Base-by-base conservation (phyloP, 192 early-diverging fungal genomes). In the Backusella sp. region DNA sequence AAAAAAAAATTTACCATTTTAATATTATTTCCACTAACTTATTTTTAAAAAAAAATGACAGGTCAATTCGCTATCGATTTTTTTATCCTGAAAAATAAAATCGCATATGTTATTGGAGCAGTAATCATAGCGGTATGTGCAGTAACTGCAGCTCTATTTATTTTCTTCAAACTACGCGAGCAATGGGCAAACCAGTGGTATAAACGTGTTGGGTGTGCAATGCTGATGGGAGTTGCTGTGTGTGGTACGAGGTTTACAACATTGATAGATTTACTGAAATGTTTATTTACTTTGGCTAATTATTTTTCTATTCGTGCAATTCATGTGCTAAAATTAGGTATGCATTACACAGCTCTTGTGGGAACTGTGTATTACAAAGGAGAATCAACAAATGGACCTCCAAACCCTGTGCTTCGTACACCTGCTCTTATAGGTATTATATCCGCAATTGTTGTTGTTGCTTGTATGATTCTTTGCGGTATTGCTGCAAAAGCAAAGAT, bases 101-200 rank as follows among this genome's bases (percentile, higher is more conserved):
- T 76, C 15, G 3, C 26, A 3, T 74, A 68, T 34, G 72, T 87
- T 15, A 52, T 71, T 34, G 81, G 76, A 4, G 76, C 86, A 21
- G 37, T 77, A 14, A 35, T 79, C 2, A 85, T 88, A 36, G 85
- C 81, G 8, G 56, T 75, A 14, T 23, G 39, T 4, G 84, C 85
- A 8, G 73, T 82, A 4, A 85, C 82, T 14, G 69, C 76, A 14
- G 79, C 85, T 37, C 71, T 88, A 11, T 76, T 69, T 44, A 82
- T 88, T 32, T 88, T 88, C 67, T 88, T 87, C 73, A 77, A 77
- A 67, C 66, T 88, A 56, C 78, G 86, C 34, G 80, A 84, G 26
- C 49, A 80, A 49, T 88, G 87, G 87, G 72, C 73, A 30, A 83
- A 78, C 36, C 77, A 80, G 46, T 80, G 81, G 79, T 84, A 83